phyloP scores from a whole-genome alignment of 331 rosid genomes.

The Telfairia occidentalis region DNA sequence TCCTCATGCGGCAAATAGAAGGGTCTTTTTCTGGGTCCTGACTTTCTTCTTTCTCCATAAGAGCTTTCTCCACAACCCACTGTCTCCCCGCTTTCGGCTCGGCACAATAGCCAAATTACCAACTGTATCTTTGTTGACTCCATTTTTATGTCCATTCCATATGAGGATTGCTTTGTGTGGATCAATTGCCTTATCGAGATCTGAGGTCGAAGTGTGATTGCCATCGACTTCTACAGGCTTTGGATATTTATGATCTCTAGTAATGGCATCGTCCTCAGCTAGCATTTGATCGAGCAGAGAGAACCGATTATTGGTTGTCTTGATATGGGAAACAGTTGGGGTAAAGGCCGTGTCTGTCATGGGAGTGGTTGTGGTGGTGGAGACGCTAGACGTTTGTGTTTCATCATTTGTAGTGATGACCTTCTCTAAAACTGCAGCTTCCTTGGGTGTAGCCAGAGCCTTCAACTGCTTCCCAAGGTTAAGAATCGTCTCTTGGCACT shows the following conservation, averaged over 20 bases:
- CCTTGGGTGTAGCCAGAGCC: constrained; percentile 65
- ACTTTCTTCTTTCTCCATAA: constrained; percentile 61
- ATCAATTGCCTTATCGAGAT: constrained; percentile 11
- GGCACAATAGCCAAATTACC: constrained; percentile 56
- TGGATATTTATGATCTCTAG: constrained; percentile 9
- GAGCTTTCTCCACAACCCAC: constrained; percentile 51
- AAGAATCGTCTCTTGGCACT: constrained; percentile 89
- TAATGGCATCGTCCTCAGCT: constrained; percentile 46
- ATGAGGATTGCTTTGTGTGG: constrained; percentile 39
- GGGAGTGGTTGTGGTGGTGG: neutral
- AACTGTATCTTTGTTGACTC: constrained; percentile 25
- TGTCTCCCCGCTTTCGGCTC: constrained; percentile 35
- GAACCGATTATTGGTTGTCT: constrained; percentile 27
- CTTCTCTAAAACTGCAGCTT: constrained; percentile 48
- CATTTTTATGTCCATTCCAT: constrained; percentile 25
- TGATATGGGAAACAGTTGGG: constrained; percentile 18
- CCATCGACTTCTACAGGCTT: constrained; percentile 24
- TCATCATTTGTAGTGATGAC: constrained; percentile 26
- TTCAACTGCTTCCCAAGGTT: constrained; percentile 87
- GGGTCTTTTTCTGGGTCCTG: constrained; percentile 31
- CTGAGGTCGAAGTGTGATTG: constrained; percentile 20
- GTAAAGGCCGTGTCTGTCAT: constrained; percentile 6
- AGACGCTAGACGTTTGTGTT: neutral
- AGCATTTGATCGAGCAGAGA: constrained; percentile 67
- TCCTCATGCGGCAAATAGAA: constrained; percentile 24